A percentile compares a stretch with the other conserved stretches of the same genome.
These are phyloP conservation scores for Zasmidium angulare DNA, from an alignment of 2,329 filamentous ascomycete genomes.

Conservation along the genomic window DNA sequence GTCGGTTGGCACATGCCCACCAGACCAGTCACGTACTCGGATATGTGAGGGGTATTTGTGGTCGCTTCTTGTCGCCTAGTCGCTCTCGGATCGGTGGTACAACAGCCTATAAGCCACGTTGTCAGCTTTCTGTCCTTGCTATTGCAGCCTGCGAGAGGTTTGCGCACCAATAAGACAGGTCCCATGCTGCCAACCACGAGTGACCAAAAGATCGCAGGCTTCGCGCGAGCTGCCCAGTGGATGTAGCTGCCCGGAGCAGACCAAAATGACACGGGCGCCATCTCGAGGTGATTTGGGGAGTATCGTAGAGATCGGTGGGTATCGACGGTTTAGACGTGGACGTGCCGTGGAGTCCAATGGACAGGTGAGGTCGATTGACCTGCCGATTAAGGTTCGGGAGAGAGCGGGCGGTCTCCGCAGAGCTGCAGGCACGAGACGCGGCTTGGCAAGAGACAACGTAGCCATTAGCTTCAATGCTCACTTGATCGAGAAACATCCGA, in stretches of 20 bases:
- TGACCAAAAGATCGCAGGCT: conserved; percentile 89
- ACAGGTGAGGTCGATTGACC: neutral
- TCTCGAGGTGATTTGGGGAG: conserved; percentile 39
- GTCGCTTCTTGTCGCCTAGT: conserved; percentile 71
- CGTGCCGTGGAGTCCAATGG: neutral
- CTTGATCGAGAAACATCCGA: conserved; percentile 5
- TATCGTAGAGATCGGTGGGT: too few species aligned
- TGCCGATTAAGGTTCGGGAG: neutral
- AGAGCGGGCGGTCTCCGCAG: neutral
- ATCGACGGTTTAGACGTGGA: too few species aligned
- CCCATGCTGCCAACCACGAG: conserved; percentile 71
- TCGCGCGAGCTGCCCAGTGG: conserved; percentile 83
- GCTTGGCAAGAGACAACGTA: conserved; percentile 16
- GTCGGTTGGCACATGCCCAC: neutral
- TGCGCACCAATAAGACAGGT: conserved; percentile 63
- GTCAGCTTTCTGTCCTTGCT: too few species aligned
- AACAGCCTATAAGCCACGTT: conserved; percentile 42
- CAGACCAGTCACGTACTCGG: conserved; percentile 66
- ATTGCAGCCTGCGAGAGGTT: too few species aligned
- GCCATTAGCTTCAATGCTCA: conserved; percentile 5
- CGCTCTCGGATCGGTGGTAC: conserved; percentile 72
- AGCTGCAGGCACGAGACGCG: neutral
- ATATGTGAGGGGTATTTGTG: conserved; percentile 82
- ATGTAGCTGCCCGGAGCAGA: conserved; percentile 78
- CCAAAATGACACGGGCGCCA: conserved; percentile 81